Evolutionary conservation across 352 stramenopile species (phyloP), one percentile per base, ranked within the genome.

Genomic region (Phytopythium chamaehyphon): DNA sequence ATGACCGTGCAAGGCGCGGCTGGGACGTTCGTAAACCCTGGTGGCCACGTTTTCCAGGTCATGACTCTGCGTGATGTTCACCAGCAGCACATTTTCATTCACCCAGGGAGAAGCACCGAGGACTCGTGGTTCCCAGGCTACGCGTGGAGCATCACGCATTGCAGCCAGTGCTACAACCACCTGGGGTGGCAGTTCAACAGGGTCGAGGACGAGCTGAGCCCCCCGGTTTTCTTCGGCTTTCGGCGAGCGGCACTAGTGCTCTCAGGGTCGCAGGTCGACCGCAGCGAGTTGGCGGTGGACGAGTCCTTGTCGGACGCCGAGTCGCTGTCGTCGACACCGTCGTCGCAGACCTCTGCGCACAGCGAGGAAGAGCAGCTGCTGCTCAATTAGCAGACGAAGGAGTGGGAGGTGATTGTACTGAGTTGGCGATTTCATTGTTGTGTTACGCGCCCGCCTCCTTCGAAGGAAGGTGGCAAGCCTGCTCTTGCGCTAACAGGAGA

Each of bases 51-150:
- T 5, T 86, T 86, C 50, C 84, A 94, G 65, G 73, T 93, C 28
- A 69, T 94, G 57, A 93, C 84, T 37, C 58, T 94, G 45, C 66
- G 71, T 2, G 59, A 75, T 2, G 71, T 94, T 4, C 42, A 80
- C 19, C 54, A 42, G 8, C 64, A 68, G 21, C 60, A 69, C 28
- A 60, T 88, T 14, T 65, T 81, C 35, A 60, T 84, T 10, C 66
- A 83, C 47, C 57, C 62, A n/a, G 40, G 39, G 14, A 72, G 58
- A 2, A 87, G 70, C 43, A 81, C 71, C 0, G 47, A 88, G 33
- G 82, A 91, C 54, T 86, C 75, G 38, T 94, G 84, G 84, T 94
- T 93, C 52, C 61, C 74, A 1, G 79, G 80, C 4, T 94, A 90
- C 54, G 55, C 77, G 23, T 94, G 84, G 84, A 91, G 82, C 56